phyloP scores from a whole-genome alignment of 345 rosid genomes.

The Citrus hindsii region DNA sequence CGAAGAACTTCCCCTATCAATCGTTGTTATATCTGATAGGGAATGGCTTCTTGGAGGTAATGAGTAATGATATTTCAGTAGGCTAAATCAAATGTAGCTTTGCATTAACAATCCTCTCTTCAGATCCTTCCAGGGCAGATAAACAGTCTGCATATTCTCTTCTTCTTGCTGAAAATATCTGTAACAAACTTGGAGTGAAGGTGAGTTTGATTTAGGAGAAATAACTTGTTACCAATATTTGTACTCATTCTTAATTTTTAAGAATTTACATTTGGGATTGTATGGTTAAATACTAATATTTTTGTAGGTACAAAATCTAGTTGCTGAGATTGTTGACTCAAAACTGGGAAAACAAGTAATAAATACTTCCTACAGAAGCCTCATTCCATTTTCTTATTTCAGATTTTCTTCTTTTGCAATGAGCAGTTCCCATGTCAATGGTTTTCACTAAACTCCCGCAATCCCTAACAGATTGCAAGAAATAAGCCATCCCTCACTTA shows the following conservation, averaged over 20 bases:
- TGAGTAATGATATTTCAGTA: conserved; percentile 6
- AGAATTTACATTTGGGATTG: not conserved
- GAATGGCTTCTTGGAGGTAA: conserved; percentile 87
- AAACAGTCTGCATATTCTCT: conserved; percentile 86
- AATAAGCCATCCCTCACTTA: conserved; percentile 81
- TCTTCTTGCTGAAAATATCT: conserved; percentile 91
- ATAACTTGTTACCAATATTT: not conserved
- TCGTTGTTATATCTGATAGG: conserved; percentile 81
- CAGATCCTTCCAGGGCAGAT: conserved; percentile 93
- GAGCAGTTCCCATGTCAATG: not conserved
- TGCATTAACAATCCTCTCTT: conserved; percentile 22
- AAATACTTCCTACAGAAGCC: conserved; percentile 16
- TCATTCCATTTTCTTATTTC: conserved; percentile 10
- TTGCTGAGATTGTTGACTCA: conserved; percentile 89
- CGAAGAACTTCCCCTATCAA: conserved; percentile 60
- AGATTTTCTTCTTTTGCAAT: not conserved
- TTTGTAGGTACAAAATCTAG: conserved; percentile 82
- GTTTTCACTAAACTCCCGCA: not conserved
- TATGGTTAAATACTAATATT: conserved; percentile 8
- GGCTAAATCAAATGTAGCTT: not conserved
- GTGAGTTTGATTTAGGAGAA: conserved; percentile 27
- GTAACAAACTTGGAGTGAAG: conserved; percentile 78
- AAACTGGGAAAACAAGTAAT: conserved; percentile 90
- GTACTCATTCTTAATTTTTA: not conserved
- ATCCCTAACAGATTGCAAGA: conserved; percentile 58